phyloP scores from a whole-genome alignment of 148 eudicot species.

The Rhododendron mucronatum region DNA sequence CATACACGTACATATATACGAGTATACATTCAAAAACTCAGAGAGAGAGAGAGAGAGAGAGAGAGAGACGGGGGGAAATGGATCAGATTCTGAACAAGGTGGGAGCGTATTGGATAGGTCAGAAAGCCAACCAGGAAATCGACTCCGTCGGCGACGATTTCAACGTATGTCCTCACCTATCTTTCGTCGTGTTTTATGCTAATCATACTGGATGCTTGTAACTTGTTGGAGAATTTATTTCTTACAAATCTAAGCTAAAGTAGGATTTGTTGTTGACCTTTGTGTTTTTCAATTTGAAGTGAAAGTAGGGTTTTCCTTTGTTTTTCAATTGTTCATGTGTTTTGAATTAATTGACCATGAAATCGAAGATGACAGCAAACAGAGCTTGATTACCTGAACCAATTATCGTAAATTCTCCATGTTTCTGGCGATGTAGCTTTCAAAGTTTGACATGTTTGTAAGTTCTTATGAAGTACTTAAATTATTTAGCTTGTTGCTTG shows the following conservation, averaged over 20 bases:
- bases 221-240: background rate
- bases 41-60: background rate
- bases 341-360: background rate
- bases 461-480: too few relatives aligned
- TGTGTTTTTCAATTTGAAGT: too few relatives aligned
- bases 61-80: conserved; percentile 25
- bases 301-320: too few relatives aligned
- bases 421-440: background rate
- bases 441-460: background rate
- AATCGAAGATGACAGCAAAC: background rate
- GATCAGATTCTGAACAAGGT: conserved; percentile 75
- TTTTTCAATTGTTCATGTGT: background rate
- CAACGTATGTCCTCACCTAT: conserved; percentile 37
- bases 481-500: background rate
- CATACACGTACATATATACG: background rate
- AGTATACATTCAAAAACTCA: background rate
- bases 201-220: background rate
- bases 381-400: background rate
- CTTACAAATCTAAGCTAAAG: background rate
- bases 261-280: background rate
- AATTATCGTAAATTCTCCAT: background rate
- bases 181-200: background rate
- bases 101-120: conserved; percentile 75
- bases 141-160: conserved; percentile 67
- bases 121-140: conserved; percentile 71